Percentiles rank a stretch among this genome's conserved stretches.
Evolutionary conservation across 352 stramenopile genomes (phyloP).

Genomic region (Globisporangium camurandrum): DNA sequence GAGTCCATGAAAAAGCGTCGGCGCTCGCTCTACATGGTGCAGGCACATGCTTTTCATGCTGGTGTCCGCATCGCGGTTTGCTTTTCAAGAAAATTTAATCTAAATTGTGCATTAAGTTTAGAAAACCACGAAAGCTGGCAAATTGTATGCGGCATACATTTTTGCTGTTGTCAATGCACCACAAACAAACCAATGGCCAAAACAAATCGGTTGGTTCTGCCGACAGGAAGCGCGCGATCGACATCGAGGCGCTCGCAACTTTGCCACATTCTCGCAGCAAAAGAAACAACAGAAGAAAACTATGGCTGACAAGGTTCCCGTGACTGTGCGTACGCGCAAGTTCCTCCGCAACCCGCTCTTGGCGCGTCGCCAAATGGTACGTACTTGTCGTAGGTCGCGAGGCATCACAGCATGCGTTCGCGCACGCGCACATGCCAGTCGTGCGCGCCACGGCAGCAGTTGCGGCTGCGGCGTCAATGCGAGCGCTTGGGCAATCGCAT

Average conservation of each 20-base stretch:
- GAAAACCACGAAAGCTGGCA: too few species aligned
- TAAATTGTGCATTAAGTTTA: too few species aligned
- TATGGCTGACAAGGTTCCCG: conserved; percentile 90
- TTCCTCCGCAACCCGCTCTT: conserved; percentile 98
- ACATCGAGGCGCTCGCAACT: conserved; percentile 8
- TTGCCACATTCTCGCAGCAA: conserved; percentile 36
- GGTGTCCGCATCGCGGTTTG: too few species aligned
- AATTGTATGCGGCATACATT: too few species aligned
- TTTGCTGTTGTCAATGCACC: too few species aligned
- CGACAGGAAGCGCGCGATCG: conserved; percentile 14
- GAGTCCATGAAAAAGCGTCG: too few species aligned
- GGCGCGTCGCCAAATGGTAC: conserved; percentile 96
- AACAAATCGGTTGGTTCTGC: conserved; percentile 83
- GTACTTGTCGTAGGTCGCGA: conserved; percentile 9
- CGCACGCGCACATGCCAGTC: background rate
- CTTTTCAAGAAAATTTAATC: too few species aligned
- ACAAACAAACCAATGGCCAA: too few species aligned
- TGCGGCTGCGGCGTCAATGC: background rate
- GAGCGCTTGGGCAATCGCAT: background rate
- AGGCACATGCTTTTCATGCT: too few species aligned
- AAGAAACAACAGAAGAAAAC: conserved; percentile 74
- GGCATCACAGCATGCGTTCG: background rate
- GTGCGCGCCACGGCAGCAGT: too few species aligned
- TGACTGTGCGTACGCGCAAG: conserved; percentile 98
- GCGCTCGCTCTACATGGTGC: too few species aligned